phyloP scores from a whole-genome alignment of 202 grass and related monocot species.

The Dendrocalamus latiflorus region DNA sequence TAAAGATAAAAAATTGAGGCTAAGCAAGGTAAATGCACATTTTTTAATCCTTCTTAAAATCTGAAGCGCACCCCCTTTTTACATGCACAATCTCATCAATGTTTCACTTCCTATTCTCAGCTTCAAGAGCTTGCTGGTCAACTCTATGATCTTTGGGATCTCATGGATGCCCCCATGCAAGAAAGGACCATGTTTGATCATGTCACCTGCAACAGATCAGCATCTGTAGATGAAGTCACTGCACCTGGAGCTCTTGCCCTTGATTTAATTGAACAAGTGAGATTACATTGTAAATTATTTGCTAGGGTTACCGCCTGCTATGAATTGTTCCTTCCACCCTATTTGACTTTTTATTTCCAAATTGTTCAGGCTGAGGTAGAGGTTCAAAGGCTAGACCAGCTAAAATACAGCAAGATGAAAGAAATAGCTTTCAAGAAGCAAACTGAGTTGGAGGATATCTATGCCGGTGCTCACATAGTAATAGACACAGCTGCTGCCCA shows the following conservation, averaged over 20 bases:
- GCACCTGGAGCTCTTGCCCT: conserved; percentile 78
- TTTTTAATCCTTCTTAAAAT: not conserved
- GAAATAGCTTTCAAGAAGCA: conserved; percentile 99
- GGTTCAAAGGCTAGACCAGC: conserved; percentile 87
- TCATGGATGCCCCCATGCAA: conserved; percentile 89
- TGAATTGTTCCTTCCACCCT: conserved; percentile 1
- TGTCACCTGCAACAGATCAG: conserved; percentile 85
- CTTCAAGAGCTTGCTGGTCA: conserved; percentile 96
- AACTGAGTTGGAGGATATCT: conserved; percentile 93
- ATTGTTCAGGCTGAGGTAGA: conserved; percentile 83
- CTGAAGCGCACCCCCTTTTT: not conserved
- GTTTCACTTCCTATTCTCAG: conserved; percentile 32
- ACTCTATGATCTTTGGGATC: conserved; percentile 98
- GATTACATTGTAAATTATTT: conserved; percentile 21
- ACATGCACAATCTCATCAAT: not conserved
- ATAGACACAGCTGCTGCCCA: conserved; percentile 69
- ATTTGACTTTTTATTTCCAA: conserved; percentile 27
- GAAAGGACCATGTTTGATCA: conserved; percentile 85
- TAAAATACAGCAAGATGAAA: conserved; percentile 99
- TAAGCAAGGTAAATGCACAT: conserved; percentile 58
- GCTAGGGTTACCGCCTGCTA: not conserved
- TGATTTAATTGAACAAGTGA: conserved; percentile 95
- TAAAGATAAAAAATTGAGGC: conserved; percentile 78
- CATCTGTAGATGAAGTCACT: conserved; percentile 83
- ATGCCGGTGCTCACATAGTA: conserved; percentile 82